Percentiles rank a stretch among this genome's conserved stretches.
Conservation (phyloP, 2,329 filamentous ascomycete genomes). For the Phyllosticta capitalensis region DNA sequence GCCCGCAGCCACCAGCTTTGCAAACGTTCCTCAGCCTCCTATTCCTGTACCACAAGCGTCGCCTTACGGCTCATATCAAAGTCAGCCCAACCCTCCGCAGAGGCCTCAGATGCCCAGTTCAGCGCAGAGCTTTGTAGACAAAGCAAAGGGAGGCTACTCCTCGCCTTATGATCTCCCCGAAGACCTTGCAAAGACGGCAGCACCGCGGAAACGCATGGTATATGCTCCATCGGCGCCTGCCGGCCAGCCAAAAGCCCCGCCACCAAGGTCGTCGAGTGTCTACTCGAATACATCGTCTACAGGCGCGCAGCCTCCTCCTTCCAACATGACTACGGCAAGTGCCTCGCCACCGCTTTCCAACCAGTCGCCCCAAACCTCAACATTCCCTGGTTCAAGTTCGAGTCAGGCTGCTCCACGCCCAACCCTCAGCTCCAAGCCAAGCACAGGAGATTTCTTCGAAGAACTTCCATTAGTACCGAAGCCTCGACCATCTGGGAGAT, state of each 20-base stretch:
- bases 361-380: conserved; percentile 25
- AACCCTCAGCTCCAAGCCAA: conserved; percentile 17
- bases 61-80: conserved; percentile 16
- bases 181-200: conserved; percentile 66
- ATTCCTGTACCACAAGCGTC: conserved; percentile 18
- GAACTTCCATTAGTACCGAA: conserved; percentile 38
- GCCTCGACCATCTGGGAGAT: conserved; percentile 29
- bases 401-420: conserved; percentile 15
- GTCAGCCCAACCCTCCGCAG: conserved; percentile 20
- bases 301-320: conserved; percentile 18
- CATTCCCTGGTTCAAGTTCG: background rate
- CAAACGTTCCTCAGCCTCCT: conserved; percentile 33
- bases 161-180: conserved; percentile 94
- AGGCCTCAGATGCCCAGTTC: conserved; percentile 42
- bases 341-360: conserved; percentile 33
- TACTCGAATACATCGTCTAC: conserved; percentile 21
- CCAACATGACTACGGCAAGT: conserved; percentile 25
- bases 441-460: conserved; percentile 37
- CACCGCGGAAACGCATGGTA: conserved; percentile 38
- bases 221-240: conserved; percentile 17
- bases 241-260: conserved; percentile 38
- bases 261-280: conserved; percentile 55
- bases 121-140: conserved; percentile 76
- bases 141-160: conserved; percentile 81
- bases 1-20: conserved; percentile 41